Evolutionary conservation across 306 rosid genomes (phyloP), one percentile per base, ranked within the genome.

Genomic region (Sechiopsis laciniata): DNA sequence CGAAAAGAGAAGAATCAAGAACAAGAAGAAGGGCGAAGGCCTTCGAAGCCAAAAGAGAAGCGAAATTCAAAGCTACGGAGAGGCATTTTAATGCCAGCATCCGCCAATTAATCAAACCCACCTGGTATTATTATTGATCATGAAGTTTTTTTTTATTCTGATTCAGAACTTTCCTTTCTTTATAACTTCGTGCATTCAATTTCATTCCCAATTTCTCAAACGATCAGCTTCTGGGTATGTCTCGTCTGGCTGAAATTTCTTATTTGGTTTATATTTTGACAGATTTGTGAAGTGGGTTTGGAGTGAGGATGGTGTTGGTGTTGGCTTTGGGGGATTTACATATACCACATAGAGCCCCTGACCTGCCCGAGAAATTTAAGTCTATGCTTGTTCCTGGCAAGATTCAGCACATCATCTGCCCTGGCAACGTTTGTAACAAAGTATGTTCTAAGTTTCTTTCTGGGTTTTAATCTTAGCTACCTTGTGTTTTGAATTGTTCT

Each of bases 331-430:
- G 98, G 86, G 97, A 90, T 86, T 82, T 90, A 75, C 98, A 94
- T 82, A 80, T 94, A 84, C 98, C 98, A 76, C 96, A 94, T 82
- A 90, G 98, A 86, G 96, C 98, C 20, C 83, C 90, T 81, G 98
- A 90, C 85, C 84, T 94, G 71, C 98, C 98, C 64, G 97, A 93
- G 1, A 94, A 94, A 84, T 94, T 94, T 81, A 94, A 94, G 93
- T 94, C 98, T 79, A 94, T 94, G 98, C 98, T 90, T 82, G 98
- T 90, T 35, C 98, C 97, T 79, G 97, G 98, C 60, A 94, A 94
- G 88, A 94, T 94, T 88, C 98, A 94, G 82, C 96, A 90, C 76
- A 82, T 94, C 40, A 89, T 94, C 76, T 94, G 97, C 82, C 86
- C 98, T 29, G 98, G 98, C 58, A 94, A 94, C 80, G 85, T 94